Percentiles rank a stretch among this genome's conserved stretches.
phyloP scores from a whole-genome alignment of 2,329 filamentous ascomycete genomes.

The Trichophaea hybrida region DNA sequence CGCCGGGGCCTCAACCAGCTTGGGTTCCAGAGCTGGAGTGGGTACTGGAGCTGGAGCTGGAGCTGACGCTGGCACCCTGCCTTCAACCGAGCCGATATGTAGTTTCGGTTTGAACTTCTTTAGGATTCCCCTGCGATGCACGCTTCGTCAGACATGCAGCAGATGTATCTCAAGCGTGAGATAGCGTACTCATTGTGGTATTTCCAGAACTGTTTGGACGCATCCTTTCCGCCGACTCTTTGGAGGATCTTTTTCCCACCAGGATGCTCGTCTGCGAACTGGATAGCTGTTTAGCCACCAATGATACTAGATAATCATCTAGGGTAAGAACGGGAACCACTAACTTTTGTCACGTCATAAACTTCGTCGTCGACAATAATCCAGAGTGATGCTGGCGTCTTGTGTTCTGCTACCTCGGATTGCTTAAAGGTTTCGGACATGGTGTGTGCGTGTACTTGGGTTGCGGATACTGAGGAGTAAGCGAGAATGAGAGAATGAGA shows the following conservation, averaged over 20 bases:
- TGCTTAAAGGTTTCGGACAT: conserved; percentile 84
- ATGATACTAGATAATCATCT: background rate
- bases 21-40: conserved; percentile 24
- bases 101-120: conserved; percentile 49
- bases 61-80: conserved; percentile 48
- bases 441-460: conserved; percentile 24
- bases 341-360: conserved; percentile 64
- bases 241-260: conserved; percentile 60
- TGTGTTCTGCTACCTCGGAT: conserved; percentile 80
- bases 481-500: no score
- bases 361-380: conserved; percentile 90
- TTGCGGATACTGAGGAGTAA: no score
- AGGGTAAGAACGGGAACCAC: conserved; percentile 26
- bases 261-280: conserved; percentile 72
- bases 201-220: conserved; percentile 55
- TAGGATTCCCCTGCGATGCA: conserved; percentile 33
- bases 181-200: conserved; percentile 42
- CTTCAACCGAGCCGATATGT: conserved; percentile 61
- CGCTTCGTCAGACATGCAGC: background rate
- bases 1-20: conserved; percentile 43
- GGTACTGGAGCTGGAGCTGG: conserved; percentile 35
- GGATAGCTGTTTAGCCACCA: background rate
- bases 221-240: conserved; percentile 50
- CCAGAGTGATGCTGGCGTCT: conserved; percentile 72
- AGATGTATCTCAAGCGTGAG: background rate